Conservation (phyloP, 2,329 filamentous ascomycete species). For the Calycina marina region DNA sequence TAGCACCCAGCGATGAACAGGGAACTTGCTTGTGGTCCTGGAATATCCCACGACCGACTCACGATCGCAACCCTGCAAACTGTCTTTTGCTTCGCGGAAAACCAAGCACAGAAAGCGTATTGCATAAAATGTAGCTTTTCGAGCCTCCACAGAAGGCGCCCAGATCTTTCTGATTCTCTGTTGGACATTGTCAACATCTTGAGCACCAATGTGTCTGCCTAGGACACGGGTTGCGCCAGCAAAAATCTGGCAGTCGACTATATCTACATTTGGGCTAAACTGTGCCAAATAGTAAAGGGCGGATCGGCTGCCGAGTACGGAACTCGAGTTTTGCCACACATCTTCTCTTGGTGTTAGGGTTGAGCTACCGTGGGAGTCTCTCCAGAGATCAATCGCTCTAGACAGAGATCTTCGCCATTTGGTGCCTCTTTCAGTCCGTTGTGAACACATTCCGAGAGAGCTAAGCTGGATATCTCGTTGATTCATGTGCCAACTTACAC, state of each 20-base stretch:
- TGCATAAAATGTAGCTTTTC: conserved; percentile 87
- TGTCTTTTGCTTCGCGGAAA: conserved; percentile 36
- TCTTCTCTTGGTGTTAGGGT: conserved; percentile 38
- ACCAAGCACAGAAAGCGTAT: conserved; percentile 81
- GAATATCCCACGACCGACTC: conserved; percentile 46
- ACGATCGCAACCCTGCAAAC: conserved; percentile 21
- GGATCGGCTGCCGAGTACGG: conserved; percentile 72
- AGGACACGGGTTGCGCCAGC: conserved; percentile 75
- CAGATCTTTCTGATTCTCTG: conserved; percentile 77
- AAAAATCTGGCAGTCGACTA: conserved; percentile 92
- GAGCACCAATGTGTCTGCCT: conserved; percentile 67
- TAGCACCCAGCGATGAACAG: conserved; percentile 89
- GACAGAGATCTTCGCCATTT: conserved; percentile 80
- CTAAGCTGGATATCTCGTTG: conserved; percentile 87
- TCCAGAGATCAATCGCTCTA: conserved; percentile 87
- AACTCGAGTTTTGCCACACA: conserved; percentile 49
- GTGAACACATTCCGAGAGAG: conserved; percentile 64
- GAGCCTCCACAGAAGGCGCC: conserved; percentile 76
- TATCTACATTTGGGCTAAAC: conserved; percentile 95
- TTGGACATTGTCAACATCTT: conserved; percentile 67
- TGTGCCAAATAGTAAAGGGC: conserved; percentile 89
- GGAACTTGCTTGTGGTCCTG: conserved; percentile 75
- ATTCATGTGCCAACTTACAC: conserved; percentile 95
- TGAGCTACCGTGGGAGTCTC: conserved; percentile 39
- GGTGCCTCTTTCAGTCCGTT: conserved; percentile 75